These are phyloP conservation scores for Cordyceps pruinosa DNA, from an alignment of 2,329 filamentous ascomycete genomes.

Conservation along the genomic window DNA sequence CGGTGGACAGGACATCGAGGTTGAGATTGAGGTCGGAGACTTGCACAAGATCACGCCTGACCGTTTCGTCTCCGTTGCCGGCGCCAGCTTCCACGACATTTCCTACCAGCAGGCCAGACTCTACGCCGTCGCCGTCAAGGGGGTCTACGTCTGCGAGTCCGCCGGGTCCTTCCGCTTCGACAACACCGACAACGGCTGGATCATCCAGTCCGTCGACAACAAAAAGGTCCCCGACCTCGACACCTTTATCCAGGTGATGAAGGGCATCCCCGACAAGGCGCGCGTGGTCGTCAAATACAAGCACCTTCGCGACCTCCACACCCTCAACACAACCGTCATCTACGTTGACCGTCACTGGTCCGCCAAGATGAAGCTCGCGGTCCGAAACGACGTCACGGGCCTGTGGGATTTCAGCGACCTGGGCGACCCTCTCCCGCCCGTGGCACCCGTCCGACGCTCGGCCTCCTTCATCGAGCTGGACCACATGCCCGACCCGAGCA, in stretches of 20 bases:
- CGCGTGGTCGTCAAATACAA: conserved; percentile 93
- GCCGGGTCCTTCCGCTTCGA: conserved; percentile 94
- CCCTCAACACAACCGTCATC: conserved; percentile 85
- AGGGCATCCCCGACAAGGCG: conserved; percentile 71
- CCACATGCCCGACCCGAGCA: conserved; percentile 78
- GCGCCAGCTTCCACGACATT: conserved; percentile 88
- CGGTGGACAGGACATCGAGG: conserved; percentile 78
- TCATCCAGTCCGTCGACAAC: conserved; percentile 87
- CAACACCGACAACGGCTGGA: conserved; percentile 83
- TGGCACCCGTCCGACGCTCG: conserved; percentile 63
- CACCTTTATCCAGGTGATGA: conserved; percentile 86
- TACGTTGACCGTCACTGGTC: conserved; percentile 95
- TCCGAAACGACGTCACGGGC: conserved; percentile 82
- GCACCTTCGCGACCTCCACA: conserved; percentile 90
- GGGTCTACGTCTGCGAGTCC: conserved; percentile 89
- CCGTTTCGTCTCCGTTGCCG: conserved; percentile 88
- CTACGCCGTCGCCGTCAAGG: conserved; percentile 85
- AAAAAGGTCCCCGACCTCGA: conserved; percentile 83
- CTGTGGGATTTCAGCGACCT: conserved; percentile 93
- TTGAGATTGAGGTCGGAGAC: conserved; percentile 79
- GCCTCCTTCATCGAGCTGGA: conserved; percentile 90
- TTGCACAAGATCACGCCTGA: conserved; percentile 93
- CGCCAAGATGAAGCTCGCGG: conserved; percentile 85
- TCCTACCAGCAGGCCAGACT: conserved; percentile 97
- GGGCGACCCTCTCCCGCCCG: conserved; percentile 69